phyloP scores from a whole-genome alignment of 208 protist species.

The Leishmania tropica region DNA sequence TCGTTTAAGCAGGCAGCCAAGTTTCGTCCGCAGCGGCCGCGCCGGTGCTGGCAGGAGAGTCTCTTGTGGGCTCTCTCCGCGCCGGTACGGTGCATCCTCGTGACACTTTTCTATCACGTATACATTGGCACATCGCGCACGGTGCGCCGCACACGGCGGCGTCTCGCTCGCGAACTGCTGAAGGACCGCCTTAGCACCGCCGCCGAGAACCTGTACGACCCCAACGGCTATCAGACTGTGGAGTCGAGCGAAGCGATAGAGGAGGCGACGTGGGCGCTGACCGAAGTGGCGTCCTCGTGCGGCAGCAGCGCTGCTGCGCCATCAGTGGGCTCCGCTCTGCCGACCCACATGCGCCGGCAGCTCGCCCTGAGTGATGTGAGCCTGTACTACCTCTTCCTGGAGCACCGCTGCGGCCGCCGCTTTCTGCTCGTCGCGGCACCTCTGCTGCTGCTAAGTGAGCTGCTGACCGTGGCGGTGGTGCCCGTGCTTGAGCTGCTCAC shows the following conservation, averaged over 20 bases:
- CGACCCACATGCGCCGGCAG: constrained; percentile 45
- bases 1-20: constrained; percentile 42
- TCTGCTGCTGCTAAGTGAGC: constrained; percentile 52
- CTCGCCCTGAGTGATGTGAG: constrained; percentile 46
- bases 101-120: constrained; percentile 43
- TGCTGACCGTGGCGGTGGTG: constrained; percentile 37
- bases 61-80: constrained; percentile 34
- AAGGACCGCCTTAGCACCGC: constrained; percentile 43
- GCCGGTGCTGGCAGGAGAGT: constrained; percentile 32
- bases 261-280: constrained; percentile 35
- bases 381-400: constrained; percentile 63
- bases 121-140: constrained; percentile 54
- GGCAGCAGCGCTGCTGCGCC: constrained; percentile 34
- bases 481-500: constrained; percentile 36
- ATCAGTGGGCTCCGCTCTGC: constrained; percentile 40
- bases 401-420: constrained; percentile 54
- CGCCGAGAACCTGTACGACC: constrained; percentile 18
- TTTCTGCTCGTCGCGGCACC: constrained; percentile 55
- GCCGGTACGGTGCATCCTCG: constrained; percentile 41
- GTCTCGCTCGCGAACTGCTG: constrained; percentile 46
- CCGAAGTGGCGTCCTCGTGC: constrained; percentile 38
- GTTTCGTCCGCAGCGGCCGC: constrained; percentile 47
- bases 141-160: constrained; percentile 41
- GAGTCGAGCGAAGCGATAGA: constrained; percentile 34
- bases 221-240: constrained; percentile 27